phyloP scores from a whole-genome alignment of 2,329 filamentous ascomycete species.

The Trichoderma citrinoviride region DNA sequence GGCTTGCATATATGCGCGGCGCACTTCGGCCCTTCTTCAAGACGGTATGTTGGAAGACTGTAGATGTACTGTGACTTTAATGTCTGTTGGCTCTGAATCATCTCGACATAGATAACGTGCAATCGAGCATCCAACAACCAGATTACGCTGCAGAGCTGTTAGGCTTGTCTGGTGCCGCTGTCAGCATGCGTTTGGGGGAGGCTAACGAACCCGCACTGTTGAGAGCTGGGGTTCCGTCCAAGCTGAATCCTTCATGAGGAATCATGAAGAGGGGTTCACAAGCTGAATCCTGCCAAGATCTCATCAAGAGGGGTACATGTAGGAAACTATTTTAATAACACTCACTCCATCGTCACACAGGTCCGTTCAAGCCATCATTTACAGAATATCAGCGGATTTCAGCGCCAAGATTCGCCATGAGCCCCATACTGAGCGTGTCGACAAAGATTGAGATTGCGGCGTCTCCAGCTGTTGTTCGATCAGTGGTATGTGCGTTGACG shows the following conservation, averaged over 20 bases:
- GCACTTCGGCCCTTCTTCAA: background rate
- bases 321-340: background rate
- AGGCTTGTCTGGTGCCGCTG: background rate
- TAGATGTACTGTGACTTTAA: background rate
- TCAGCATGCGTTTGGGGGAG: background rate
- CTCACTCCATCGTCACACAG: background rate
- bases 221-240: background rate
- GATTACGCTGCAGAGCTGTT: background rate
- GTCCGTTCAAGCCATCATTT: background rate
- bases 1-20: too few species aligned
- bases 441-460: constrained; percentile 18
- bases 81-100: background rate
- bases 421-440: constrained; percentile 9
- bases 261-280: background rate
- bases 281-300: background rate
- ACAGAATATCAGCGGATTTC: background rate
- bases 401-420: background rate
- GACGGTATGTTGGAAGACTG: background rate
- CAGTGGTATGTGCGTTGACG: constrained; percentile 1
- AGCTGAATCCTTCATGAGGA: background rate
- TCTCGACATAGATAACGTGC: background rate
- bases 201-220: background rate
- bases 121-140: background rate
- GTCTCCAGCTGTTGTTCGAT: constrained; percentile 9
- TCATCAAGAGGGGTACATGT: background rate